Conservation (phyloP, 2,329 filamentous ascomycete genomes). For the Bipolaris victoriae region DNA sequence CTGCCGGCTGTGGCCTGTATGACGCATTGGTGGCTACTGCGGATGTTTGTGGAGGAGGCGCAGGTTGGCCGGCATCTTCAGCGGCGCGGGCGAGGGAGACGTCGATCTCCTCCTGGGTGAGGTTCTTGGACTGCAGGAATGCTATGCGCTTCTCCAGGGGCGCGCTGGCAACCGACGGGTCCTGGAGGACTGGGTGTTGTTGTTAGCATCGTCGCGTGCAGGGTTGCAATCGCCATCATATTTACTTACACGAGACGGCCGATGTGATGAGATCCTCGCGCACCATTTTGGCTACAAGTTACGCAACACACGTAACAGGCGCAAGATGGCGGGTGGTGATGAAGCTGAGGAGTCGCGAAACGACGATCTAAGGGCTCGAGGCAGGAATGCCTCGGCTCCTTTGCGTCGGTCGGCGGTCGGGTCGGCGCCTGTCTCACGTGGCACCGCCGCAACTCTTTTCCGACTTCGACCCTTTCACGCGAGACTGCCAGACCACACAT, state of each 20-base stretch:
- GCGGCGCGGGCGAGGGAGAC: conserved; percentile 77
- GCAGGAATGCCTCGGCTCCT: conserved; percentile 26
- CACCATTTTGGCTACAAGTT: conserved; percentile 69
- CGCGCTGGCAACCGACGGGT: conserved; percentile 86
- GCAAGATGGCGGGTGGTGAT: conserved; percentile 12
- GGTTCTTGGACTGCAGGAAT: conserved; percentile 94
- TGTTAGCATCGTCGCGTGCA: conserved; percentile 22
- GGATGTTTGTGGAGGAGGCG: conserved; percentile 56
- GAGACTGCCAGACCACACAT: background rate
- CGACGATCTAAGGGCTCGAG: conserved; percentile 22
- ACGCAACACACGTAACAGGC: conserved; percentile 25
- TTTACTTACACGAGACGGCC: conserved; percentile 64
- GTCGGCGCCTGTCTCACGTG: conserved; percentile 18
- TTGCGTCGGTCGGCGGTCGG: conserved; percentile 14
- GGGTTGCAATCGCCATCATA: background rate
- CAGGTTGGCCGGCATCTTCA: conserved; percentile 57
- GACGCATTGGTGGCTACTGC: conserved; percentile 45
- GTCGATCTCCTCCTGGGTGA: conserved; percentile 95
- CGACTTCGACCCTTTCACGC: conserved; percentile 12
- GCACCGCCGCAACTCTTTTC: conserved; percentile 9
- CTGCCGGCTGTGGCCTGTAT: conserved; percentile 55
- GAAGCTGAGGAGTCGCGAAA: conserved; percentile 22
- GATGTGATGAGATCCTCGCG: conserved; percentile 91
- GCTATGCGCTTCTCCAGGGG: conserved; percentile 92
- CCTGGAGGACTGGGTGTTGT: conserved; percentile 76